Evolutionary conservation across 768 basidiomycete genomes (phyloP).

Genomic region (Lentinula aciculospora): DNA sequence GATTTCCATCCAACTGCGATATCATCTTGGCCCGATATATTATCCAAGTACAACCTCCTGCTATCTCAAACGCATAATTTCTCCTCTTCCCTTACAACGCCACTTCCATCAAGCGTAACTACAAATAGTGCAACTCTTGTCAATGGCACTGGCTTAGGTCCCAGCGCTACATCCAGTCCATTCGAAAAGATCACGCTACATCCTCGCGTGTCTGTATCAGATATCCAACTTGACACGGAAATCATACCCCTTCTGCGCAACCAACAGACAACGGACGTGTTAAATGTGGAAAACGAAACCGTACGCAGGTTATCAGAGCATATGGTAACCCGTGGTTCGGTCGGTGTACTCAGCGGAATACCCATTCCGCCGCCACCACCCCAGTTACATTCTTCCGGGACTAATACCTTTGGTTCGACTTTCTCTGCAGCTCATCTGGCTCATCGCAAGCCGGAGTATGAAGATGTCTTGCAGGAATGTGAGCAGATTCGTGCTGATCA

Average conservation of each 20-base stretch:
- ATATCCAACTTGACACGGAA: constrained; percentile 66
- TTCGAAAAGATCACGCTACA: constrained; percentile 68
- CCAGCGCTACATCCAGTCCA: constrained; percentile 30
- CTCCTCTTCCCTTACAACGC: constrained; percentile 52
- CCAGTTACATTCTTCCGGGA: constrained; percentile 24
- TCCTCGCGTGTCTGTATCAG: constrained; percentile 51
- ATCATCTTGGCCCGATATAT: constrained; percentile 82
- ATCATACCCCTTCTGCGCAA: constrained; percentile 72
- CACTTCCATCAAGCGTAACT: constrained; percentile 19
- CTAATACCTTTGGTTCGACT: constrained; percentile 14
- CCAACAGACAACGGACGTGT: constrained; percentile 73
- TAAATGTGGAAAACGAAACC: constrained; percentile 64
- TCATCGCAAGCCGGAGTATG: constrained; percentile 43
- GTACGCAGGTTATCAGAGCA: constrained; percentile 66
- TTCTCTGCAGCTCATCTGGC: not conserved
- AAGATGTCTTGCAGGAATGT: constrained; percentile 65
- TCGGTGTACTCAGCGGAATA: constrained; percentile 38
- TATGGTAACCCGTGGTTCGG: constrained; percentile 54
- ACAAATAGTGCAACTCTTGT: constrained; percentile 7
- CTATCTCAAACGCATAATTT: constrained; percentile 80
- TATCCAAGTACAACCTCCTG: constrained; percentile 81
- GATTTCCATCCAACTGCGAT: constrained; percentile 56
- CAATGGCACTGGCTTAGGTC: constrained; percentile 12
- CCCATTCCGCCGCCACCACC: constrained; percentile 12
- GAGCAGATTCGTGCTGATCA: constrained; percentile 63